Evolutionary conservation across 148 eudicot species (phyloP).

Genomic region (Bassia scoparia): DNA sequence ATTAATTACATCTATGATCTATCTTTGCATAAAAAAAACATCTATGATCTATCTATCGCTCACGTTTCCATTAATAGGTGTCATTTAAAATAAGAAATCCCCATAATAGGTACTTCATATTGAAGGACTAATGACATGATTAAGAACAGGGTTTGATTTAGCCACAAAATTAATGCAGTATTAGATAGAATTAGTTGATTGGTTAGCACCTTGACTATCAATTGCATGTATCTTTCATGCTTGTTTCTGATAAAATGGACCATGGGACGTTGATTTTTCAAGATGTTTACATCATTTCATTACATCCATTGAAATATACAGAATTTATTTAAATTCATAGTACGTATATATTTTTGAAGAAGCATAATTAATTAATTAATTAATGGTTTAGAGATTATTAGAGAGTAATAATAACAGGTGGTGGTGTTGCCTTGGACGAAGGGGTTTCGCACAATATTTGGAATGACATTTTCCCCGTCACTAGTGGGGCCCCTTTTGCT

Average conservation of each 20-base stretch:
- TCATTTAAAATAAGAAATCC: neutral
- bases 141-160: neutral
- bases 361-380: too few species aligned
- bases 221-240: neutral
- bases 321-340: neutral
- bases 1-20: too few species aligned
- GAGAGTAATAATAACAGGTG: too few species aligned
- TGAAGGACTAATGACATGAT: neutral
- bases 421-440: neutral
- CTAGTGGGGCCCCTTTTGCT: neutral
- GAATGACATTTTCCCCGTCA: neutral
- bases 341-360: too few species aligned
- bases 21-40: too few species aligned
- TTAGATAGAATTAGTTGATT: neutral
- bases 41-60: too few species aligned
- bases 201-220: neutral
- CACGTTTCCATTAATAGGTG: too few species aligned
- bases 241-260: neutral
- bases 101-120: neutral
- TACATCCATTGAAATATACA: neutral
- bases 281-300: neutral
- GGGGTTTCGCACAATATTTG: neutral
- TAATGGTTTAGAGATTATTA: too few species aligned
- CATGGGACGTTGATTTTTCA: neutral
- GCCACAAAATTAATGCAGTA: neutral